A percentile compares a stretch with the other conserved stretches of the same genome.
phyloP scores from a whole-genome alignment of 176 grass and related monocot species.

The Pharus latifolius region DNA sequence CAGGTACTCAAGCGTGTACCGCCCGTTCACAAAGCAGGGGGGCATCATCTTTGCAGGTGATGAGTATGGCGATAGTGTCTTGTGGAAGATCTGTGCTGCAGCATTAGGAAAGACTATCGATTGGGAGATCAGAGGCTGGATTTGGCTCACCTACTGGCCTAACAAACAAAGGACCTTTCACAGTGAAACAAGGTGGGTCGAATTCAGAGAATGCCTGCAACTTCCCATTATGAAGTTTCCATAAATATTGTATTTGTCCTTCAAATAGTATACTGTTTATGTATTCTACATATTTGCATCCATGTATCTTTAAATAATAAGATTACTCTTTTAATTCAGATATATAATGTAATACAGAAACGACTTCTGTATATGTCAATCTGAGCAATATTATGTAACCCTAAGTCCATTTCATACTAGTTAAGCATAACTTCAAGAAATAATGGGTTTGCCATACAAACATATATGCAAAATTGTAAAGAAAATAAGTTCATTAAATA shows the following conservation, averaged over 20 bases:
- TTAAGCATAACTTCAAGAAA: background rate
- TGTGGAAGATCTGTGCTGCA: slow-evolving; percentile 59
- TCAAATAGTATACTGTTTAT: background rate
- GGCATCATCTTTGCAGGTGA: slow-evolving; percentile 74
- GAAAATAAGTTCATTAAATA: slow-evolving; percentile 38
- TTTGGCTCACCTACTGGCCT: slow-evolving; percentile 93
- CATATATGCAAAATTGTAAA: slow-evolving; percentile 27
- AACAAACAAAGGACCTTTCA: slow-evolving; percentile 83
- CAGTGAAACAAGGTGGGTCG: slow-evolving; percentile 59
- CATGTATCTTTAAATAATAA: slow-evolving; percentile 14
- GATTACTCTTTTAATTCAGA: background rate
- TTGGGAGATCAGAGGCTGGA: slow-evolving; percentile 70
- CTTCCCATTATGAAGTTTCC: slow-evolving; percentile 44
- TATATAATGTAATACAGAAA: background rate
- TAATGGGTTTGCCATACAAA: background rate
- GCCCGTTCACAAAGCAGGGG: slow-evolving; percentile 74
- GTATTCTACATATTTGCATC: slow-evolving; percentile 1
- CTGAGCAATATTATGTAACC: slow-evolving; percentile 14
- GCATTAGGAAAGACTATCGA: slow-evolving; percentile 51
- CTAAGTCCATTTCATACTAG: background rate
- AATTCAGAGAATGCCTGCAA: slow-evolving; percentile 63
- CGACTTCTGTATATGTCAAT: slow-evolving; percentile 2
- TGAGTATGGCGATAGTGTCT: slow-evolving; percentile 79
- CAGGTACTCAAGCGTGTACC: slow-evolving; percentile 51
- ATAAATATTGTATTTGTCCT: slow-evolving; percentile 9